Evolutionary conservation across 805 yeast genomes (phyloP), one percentile per base, ranked within the genome.

Genomic region (Saccharomycopsis fodiens): DNA sequence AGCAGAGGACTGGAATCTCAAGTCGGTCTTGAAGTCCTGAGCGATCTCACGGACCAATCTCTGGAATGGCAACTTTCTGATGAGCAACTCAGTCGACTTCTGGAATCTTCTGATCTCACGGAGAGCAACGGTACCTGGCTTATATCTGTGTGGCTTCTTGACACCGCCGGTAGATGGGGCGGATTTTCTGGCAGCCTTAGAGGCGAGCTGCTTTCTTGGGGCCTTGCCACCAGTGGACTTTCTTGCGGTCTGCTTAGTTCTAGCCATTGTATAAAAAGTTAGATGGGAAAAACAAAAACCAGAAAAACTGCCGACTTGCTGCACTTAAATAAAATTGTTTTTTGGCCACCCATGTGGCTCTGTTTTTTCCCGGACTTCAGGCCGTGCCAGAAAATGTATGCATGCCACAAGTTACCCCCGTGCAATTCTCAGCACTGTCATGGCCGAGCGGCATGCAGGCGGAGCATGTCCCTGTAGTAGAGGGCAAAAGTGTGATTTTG

Each of bases 121-220:
- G 66, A 84, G 82, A 61, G 94, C 94, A 64, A 83, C 91, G 63
- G 91, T 83, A 81, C 94, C 94, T 65, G 94, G 94, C 85, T 84
- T 85, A 74, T 84, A 85, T 79, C 94, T 82, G 78, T 82, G 93
- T 55, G 89, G 88, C 74, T 83, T 84, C 82, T 83, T 84, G 64
- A 84, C 91, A 74, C 91, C 93, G 63, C 91, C 91, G 48, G 79
- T 69, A 48, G 83, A 70, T 68, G 89, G 88, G 50, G 89, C 91
- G 39, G 91, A 82, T 70, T 84, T 84, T 74, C 93, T 79, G 58
- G 94, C 93, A 56, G 89, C 91, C 76, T 84, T 84, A 54, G 93
- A 83, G 55, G 93, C 91, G 61, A 85, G 78, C 67, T 83, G 89
- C 74, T 84, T 84, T 78, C 94, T 82, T 74, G 94, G 94, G 50